phyloP scores from a whole-genome alignment of 2,329 filamentous ascomycete genomes.

The Apiospora arundinis region DNA sequence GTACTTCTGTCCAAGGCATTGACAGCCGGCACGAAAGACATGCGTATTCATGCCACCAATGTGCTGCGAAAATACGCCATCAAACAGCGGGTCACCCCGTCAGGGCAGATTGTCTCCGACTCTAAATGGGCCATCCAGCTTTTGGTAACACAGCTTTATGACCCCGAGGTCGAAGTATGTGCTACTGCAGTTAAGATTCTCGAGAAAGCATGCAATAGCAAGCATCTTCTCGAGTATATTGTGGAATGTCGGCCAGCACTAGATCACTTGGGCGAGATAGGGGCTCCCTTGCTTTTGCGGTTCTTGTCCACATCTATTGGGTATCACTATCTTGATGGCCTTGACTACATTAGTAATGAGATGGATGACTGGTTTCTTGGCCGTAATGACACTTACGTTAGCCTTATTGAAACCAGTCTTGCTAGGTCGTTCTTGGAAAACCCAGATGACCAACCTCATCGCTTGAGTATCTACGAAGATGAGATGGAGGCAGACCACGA shows the following conservation, averaged over 20 bases:
- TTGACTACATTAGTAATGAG: slow-evolving; percentile 98
- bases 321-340: slow-evolving; percentile 94
- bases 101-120: slow-evolving; percentile 60
- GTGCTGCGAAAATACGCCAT: slow-evolving; percentile 86
- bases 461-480: slow-evolving; percentile 65
- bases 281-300: slow-evolving; percentile 86
- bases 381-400: slow-evolving; percentile 94
- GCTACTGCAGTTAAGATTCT: slow-evolving; percentile 96
- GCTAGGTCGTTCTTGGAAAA: slow-evolving; percentile 81
- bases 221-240: slow-evolving; percentile 89
- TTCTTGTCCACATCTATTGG: slow-evolving; percentile 96
- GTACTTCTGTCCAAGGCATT: slow-evolving; percentile 93
- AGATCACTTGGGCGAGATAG: slow-evolving; percentile 95
- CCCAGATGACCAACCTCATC: slow-evolving; percentile 62
- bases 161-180: slow-evolving; percentile 95
- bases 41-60: slow-evolving; percentile 88
- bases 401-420: slow-evolving; percentile 92
- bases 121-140: slow-evolving; percentile 96
- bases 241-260: slow-evolving; percentile 94
- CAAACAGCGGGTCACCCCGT: slow-evolving; percentile 48
- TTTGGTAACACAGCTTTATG: slow-evolving; percentile 97
- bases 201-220: slow-evolving; percentile 95
- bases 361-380: slow-evolving; percentile 99
- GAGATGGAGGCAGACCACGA: slow-evolving; percentile 61
- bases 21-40: slow-evolving; percentile 88